phyloP scores from a whole-genome alignment of 257 asterid genomes.

The Striga asiatica region DNA sequence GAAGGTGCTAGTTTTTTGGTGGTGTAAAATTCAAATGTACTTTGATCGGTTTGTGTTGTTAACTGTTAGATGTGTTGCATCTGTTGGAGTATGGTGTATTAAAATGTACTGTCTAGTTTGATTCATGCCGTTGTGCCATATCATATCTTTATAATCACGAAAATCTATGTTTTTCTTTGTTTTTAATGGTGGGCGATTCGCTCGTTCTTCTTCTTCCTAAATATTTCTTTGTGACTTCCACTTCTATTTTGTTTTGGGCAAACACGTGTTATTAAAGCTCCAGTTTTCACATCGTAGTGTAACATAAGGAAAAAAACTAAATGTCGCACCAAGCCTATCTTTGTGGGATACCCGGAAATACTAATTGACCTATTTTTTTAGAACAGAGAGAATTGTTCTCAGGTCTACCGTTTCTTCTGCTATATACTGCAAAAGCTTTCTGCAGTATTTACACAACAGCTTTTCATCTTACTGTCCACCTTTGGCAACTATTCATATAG shows the following conservation, averaged over 20 bases:
- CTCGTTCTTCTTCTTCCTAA: background rate
- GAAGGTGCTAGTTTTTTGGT: constrained; percentile 34
- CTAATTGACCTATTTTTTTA: too few species aligned
- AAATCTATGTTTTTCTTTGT: background rate
- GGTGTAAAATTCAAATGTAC: constrained; percentile 6
- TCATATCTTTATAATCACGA: background rate
- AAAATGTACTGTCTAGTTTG: background rate
- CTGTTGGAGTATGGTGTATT: background rate
- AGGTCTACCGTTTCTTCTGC: too few species aligned
- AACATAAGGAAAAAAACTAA: background rate
- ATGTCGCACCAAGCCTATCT: too few species aligned
- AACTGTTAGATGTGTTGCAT: background rate
- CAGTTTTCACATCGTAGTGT: background rate
- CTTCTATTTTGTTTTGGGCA: background rate
- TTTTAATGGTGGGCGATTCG: background rate
- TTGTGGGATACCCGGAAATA: too few species aligned
- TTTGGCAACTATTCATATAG: background rate
- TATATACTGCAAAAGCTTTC: too few species aligned
- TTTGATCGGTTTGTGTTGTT: background rate
- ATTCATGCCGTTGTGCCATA: background rate
- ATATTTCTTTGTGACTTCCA: background rate
- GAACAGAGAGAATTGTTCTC: too few species aligned
- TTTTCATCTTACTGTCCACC: too few species aligned
- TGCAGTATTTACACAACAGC: background rate
- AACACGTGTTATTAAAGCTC: background rate